phyloP scores from a whole-genome alignment of 495 filamentous ascomycete species.

The Terfezia boudieri region DNA sequence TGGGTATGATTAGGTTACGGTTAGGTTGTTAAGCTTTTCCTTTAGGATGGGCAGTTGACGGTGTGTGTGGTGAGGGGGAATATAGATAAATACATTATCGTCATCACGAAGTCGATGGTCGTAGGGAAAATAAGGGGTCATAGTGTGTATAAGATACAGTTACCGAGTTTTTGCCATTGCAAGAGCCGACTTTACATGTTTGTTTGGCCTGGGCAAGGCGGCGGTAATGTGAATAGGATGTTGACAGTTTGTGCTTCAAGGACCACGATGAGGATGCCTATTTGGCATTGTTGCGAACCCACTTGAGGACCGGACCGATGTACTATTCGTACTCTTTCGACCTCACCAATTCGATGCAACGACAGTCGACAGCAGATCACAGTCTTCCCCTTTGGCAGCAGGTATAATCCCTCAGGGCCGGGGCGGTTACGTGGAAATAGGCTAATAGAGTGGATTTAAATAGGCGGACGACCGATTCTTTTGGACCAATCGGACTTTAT shows the following conservation, averaged over 20 bases:
- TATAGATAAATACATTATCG: slow-evolving; percentile 84
- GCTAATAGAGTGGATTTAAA: background rate
- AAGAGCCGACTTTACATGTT: slow-evolving; percentile 61
- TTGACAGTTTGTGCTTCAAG: slow-evolving; percentile 5
- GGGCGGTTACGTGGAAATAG: background rate
- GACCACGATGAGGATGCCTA: slow-evolving; percentile 88
- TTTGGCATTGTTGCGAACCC: slow-evolving; percentile 49
- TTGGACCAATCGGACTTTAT: slow-evolving; percentile 90
- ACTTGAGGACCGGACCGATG: slow-evolving; percentile 68
- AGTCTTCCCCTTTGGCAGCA: slow-evolving; percentile 65
- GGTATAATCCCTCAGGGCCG: slow-evolving; percentile 1
- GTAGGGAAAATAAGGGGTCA: slow-evolving; percentile 80
- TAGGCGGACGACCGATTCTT: slow-evolving; percentile 87
- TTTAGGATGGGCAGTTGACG: background rate
- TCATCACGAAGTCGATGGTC: slow-evolving; percentile 83
- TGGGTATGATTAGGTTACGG: slow-evolving; percentile 74
- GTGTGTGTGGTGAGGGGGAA: background rate
- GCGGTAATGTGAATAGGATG: background rate
- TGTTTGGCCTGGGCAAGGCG: slow-evolving; percentile 2
- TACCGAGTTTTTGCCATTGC: slow-evolving; percentile 84
- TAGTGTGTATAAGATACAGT: slow-evolving; percentile 78
- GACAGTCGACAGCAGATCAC: slow-evolving; percentile 51
- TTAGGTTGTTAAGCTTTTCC: slow-evolving; percentile 35
- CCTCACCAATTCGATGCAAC: slow-evolving; percentile 83
- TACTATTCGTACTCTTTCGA: slow-evolving; percentile 97